Conservation (phyloP, 2,329 filamentous ascomycete genomes). For the Blastomyces parvus region DNA sequence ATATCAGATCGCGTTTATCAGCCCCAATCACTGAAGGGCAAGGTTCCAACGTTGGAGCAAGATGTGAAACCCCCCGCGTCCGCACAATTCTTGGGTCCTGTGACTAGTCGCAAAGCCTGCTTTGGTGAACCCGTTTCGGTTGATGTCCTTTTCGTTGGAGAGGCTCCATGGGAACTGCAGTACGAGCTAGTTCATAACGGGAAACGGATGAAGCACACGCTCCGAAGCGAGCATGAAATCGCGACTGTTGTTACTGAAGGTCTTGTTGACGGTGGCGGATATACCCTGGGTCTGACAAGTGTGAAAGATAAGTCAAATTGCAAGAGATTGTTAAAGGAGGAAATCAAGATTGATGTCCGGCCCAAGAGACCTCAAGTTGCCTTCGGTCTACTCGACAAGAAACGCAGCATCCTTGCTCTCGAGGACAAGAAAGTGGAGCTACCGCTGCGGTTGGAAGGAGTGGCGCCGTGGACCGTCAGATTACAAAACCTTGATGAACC, state of each 20-base stretch:
- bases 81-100: constrained; percentile 55
- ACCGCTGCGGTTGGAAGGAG: constrained; percentile 75
- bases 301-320: constrained; percentile 81
- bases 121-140: constrained; percentile 72
- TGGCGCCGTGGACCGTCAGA: constrained; percentile 70
- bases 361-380: constrained; percentile 77
- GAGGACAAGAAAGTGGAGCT: constrained; percentile 65
- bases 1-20: constrained; percentile 78
- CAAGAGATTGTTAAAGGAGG: constrained; percentile 74
- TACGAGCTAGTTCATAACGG: constrained; percentile 90
- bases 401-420: constrained; percentile 62
- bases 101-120: constrained; percentile 56
- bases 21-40: constrained; percentile 51
- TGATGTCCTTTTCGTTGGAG: constrained; percentile 65
- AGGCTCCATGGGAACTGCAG: constrained; percentile 78
- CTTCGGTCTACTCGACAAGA: constrained; percentile 79
- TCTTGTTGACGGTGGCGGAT: constrained; percentile 75
- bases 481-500: constrained; percentile 59
- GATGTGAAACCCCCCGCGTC: constrained; percentile 88
- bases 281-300: constrained; percentile 73
- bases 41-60: constrained; percentile 63
- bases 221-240: constrained; percentile 52
- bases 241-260: constrained; percentile 67
- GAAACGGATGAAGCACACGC: constrained; percentile 62
- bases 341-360: constrained; percentile 74